These are phyloP conservation scores for Exophiala dermatitidis DNA, from an alignment of 2,329 filamentous ascomycete species.

Conservation along the genomic window DNA sequence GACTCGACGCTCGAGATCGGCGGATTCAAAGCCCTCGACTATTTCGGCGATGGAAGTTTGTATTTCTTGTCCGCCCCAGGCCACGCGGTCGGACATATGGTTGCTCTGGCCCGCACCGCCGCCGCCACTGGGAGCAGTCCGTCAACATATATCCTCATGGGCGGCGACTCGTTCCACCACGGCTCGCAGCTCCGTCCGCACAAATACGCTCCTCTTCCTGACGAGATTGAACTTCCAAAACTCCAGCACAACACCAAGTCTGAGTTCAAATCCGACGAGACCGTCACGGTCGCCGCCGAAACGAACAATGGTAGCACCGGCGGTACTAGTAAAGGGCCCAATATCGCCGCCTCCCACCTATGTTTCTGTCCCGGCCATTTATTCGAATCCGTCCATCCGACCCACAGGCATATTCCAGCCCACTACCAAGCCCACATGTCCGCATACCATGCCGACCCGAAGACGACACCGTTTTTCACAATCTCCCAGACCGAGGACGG, in stretches of 20 bases:
- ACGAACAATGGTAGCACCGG: too few species aligned
- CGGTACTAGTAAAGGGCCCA: too few species aligned
- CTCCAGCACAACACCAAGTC: background rate
- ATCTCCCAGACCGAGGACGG: background rate
- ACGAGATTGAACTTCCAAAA: slow-evolving; percentile 1
- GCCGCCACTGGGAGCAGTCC: slow-evolving; percentile 6
- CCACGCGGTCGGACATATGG: slow-evolving; percentile 43
- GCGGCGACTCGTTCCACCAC: slow-evolving; percentile 45
- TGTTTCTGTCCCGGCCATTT: too few species aligned
- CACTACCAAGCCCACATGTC: too few species aligned
- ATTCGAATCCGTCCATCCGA: too few species aligned
- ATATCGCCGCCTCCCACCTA: too few species aligned
- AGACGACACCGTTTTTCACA: too few species aligned
- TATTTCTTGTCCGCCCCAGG: slow-evolving; percentile 45
- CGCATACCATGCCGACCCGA: too few species aligned
- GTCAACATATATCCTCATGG: slow-evolving; percentile 44
- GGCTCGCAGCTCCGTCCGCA: slow-evolving; percentile 21
- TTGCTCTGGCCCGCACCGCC: slow-evolving; percentile 43
- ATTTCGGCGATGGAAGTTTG: slow-evolving; percentile 38
- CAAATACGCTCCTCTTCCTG: slow-evolving; percentile 7
- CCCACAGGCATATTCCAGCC: too few species aligned
- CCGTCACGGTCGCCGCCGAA: too few species aligned
- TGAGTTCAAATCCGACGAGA: too few species aligned
- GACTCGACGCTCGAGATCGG: slow-evolving; percentile 26
- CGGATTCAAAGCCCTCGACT: slow-evolving; percentile 37